Percentiles rank a stretch among this genome's conserved stretches.
Evolutionary conservation across 1,284 basidiomycete species (phyloP).

Genomic region (Flammula alnicola): DNA sequence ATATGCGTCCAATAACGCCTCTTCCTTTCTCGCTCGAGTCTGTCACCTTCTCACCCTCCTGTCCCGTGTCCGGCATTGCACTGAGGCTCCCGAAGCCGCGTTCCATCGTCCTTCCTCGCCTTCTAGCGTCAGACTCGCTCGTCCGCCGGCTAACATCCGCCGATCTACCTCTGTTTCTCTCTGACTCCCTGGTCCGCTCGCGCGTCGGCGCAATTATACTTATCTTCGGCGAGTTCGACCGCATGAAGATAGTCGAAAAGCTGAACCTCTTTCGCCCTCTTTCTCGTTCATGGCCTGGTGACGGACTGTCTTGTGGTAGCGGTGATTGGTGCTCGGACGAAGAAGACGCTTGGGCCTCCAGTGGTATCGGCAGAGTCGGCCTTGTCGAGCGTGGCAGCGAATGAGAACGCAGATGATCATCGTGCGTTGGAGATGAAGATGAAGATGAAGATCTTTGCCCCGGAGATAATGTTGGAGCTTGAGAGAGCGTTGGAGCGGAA

Average conservation of each 20-base stretch:
- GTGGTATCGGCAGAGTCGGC: slow-evolving; percentile 3
- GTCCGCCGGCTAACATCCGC: slow-evolving; percentile 20
- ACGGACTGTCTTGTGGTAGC: slow-evolving; percentile 1
- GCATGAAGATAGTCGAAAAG: slow-evolving; percentile 42
- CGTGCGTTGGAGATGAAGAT: slow-evolving; percentile 9
- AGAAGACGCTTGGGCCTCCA: slow-evolving; percentile 3
- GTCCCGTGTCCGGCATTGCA: slow-evolving; percentile 1
- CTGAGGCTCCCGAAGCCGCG: slow-evolving; percentile 7
- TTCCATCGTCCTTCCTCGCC: slow-evolving; percentile 22
- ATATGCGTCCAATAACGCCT: slow-evolving; percentile 36
- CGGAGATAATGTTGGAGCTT: not conserved
- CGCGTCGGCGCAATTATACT: slow-evolving; percentile 15
- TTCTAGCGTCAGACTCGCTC: slow-evolving; percentile 10
- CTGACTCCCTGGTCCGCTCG: slow-evolving; percentile 5
- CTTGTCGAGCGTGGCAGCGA: too few species aligned
- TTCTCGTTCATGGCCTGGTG: slow-evolving; percentile 16
- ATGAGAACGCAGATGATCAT: slow-evolving; percentile 2
- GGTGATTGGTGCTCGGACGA: not conserved
- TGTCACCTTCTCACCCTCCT: slow-evolving; percentile 14
- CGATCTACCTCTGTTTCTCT: slow-evolving; percentile 21
- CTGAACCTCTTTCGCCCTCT: slow-evolving; percentile 37
- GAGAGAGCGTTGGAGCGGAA: too few species aligned
- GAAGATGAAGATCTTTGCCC: not conserved
- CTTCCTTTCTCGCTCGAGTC: slow-evolving; percentile 29
- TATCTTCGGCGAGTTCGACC: slow-evolving; percentile 33